phyloP scores from a whole-genome alignment of 2,329 filamentous ascomycete genomes.

The Penicillium concentricum region DNA sequence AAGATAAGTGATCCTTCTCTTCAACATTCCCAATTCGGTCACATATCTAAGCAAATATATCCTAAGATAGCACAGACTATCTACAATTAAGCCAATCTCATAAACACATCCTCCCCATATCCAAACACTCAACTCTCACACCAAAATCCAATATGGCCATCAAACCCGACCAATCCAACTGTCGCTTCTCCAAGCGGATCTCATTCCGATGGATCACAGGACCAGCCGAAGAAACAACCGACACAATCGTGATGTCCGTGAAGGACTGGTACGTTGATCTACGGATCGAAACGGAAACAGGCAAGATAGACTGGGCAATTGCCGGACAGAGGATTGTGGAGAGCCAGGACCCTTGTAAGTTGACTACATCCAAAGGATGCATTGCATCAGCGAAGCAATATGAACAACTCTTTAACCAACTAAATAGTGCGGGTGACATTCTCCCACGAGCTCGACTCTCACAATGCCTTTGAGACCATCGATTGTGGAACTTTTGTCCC shows the following conservation, averaged over 20 bases:
- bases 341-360: conserved; percentile 36
- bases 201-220: conserved; percentile 47
- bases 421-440: conserved; percentile 36
- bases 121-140: neutral
- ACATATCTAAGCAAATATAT: neutral
- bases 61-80: too few species aligned
- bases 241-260: conserved; percentile 46
- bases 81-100: neutral
- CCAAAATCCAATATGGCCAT: conserved; percentile 7
- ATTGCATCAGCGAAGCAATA: neutral
- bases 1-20: conserved; percentile 16
- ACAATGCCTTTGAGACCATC: conserved; percentile 31
- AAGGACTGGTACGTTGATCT: conserved; percentile 47
- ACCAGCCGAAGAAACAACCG: conserved; percentile 42
- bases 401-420: neutral
- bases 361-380: too few species aligned
- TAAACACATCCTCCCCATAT: neutral
- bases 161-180: conserved; percentile 6
- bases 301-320: conserved; percentile 45
- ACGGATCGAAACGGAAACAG: conserved; percentile 38
- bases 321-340: conserved; percentile 43
- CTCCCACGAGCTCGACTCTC: conserved; percentile 42
- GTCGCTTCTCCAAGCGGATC: conserved; percentile 40
- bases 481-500: conserved; percentile 40
- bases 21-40: conserved; percentile 12